Conservation (phyloP, 2,329 filamentous ascomycete genomes). For the Beauveria varroae region DNA sequence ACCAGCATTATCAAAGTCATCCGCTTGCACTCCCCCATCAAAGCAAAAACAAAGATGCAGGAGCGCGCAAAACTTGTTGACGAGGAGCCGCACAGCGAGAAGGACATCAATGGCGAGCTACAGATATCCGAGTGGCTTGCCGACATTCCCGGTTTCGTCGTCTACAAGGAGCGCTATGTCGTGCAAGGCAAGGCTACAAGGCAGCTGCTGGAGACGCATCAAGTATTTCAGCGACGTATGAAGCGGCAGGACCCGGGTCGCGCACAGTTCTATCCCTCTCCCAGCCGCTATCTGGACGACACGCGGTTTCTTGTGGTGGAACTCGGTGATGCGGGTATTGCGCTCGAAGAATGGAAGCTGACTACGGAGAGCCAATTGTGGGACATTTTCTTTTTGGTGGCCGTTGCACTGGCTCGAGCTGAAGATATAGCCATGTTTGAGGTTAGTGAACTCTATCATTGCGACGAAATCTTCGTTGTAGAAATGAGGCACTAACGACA, state of each 20-base stretch:
- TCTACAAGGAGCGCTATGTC: conserved; percentile 58
- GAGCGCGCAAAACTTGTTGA: conserved; percentile 47
- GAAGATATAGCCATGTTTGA: conserved; percentile 54
- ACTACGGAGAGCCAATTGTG: conserved; percentile 45
- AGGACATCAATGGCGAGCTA: conserved; percentile 51
- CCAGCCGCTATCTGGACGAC: conserved; percentile 49
- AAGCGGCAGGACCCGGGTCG: conserved; percentile 49
- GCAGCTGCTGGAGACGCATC: conserved; percentile 51
- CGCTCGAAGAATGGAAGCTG: conserved; percentile 52
- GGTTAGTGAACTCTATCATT: conserved; percentile 28
- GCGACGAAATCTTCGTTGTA: neutral
- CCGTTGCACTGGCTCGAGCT: conserved; percentile 52
- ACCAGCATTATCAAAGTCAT: conserved; percentile 61
- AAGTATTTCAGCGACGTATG: conserved; percentile 45
- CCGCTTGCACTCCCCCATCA: conserved; percentile 50
- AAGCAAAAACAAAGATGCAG: conserved; percentile 49
- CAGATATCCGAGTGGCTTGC: conserved; percentile 57
- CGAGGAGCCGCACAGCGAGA: conserved; percentile 48
- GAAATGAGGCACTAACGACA: neutral
- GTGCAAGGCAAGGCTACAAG: conserved; percentile 48
- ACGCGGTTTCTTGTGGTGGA: conserved; percentile 56
- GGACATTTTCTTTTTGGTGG: conserved; percentile 55
- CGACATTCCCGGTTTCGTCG: conserved; percentile 56
- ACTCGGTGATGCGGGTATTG: conserved; percentile 53
- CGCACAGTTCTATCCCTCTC: conserved; percentile 55